Conservation (phyloP, 2,329 filamentous ascomycete species). For the Purpureocillium lavendulum region DNA sequence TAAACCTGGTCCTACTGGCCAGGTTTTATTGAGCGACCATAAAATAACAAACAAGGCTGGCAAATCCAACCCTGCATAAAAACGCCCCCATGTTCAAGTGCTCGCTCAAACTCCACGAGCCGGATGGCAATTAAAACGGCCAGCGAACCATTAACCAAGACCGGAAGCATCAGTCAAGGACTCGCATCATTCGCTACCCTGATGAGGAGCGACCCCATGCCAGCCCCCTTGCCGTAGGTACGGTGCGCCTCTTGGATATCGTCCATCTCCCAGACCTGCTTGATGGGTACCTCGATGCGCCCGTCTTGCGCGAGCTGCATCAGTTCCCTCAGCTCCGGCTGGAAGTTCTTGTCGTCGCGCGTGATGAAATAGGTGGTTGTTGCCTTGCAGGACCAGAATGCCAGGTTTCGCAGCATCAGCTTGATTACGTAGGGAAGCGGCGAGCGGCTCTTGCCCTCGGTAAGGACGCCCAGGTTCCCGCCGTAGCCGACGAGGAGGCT, state of each 20-base stretch:
- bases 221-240: slow-evolving; percentile 23
- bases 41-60: no score
- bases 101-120: no score
- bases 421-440: slow-evolving; percentile 22
- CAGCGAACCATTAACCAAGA: no score
- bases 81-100: no score
- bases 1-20: no score
- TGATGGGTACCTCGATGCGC: slow-evolving; percentile 26
- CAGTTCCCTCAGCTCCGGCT: slow-evolving; percentile 19
- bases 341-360: slow-evolving; percentile 22
- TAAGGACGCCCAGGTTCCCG: slow-evolving; percentile 23
- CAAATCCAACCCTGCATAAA: no score
- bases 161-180: no score
- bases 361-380: slow-evolving; percentile 27
- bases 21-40: no score
- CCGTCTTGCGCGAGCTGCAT: slow-evolving; percentile 21
- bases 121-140: no score
- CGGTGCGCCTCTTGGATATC: slow-evolving; percentile 28
- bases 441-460: slow-evolving; percentile 20
- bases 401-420: slow-evolving; percentile 20
- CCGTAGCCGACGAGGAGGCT: slow-evolving; percentile 32
- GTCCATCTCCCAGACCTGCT: slow-evolving; percentile 30
- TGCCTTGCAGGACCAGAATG: slow-evolving; percentile 17
- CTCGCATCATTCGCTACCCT: slow-evolving; percentile 10
- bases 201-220: slow-evolving; percentile 27